Evolutionary conservation across 805 yeast species (phyloP), one percentile per base, ranked within the genome.

Genomic region (Hanseniaspora taiwanica): DNA sequence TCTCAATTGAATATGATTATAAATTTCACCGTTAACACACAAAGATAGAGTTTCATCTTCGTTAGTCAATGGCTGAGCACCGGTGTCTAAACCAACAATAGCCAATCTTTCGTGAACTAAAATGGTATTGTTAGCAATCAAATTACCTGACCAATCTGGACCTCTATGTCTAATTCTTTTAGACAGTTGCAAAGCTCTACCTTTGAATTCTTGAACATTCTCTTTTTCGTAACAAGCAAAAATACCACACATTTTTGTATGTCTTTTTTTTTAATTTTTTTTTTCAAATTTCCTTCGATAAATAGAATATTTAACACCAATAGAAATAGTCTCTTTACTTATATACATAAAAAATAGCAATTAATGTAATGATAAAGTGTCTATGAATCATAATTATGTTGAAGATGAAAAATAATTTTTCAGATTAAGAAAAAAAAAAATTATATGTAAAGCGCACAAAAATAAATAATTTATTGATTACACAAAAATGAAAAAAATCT

Each of bases 91-190:
- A 53, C 98, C 98, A 46, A 91, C 98, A 59, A 91, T 87, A 49
- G 97, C 93, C 60, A 91, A 72, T 70, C 98, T 83, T 70, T 91
- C 98, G 62, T 91, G 98, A 52, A 82, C 78, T 50, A 91, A 65
- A 50, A 91, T 78, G 37, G 96, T 84, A 48, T 68, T 61, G 78
- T 83, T 83, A 58, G 78, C 76, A 49, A 73, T 66, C 48, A 72
- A 60, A 76, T 85, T 86, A 56, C 98, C 98, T 29, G 86, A 73
- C 99, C 99, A 91, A 66, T 91, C 99, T 51, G 99, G 99, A 56
- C 99, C 99, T 66, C 99, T 80, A 66, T 91, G 99, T 68, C 99
- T 79, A 61, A 89, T 81, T 65, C 87, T 76, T 64, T 85, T 89
- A 46, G 97, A 73, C 60, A 84, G 72, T 61, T 84, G 93, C 46